Conservation (phyloP, 2,329 filamentous ascomycete species). For the Tolypocladium cylindrosporum region DNA sequence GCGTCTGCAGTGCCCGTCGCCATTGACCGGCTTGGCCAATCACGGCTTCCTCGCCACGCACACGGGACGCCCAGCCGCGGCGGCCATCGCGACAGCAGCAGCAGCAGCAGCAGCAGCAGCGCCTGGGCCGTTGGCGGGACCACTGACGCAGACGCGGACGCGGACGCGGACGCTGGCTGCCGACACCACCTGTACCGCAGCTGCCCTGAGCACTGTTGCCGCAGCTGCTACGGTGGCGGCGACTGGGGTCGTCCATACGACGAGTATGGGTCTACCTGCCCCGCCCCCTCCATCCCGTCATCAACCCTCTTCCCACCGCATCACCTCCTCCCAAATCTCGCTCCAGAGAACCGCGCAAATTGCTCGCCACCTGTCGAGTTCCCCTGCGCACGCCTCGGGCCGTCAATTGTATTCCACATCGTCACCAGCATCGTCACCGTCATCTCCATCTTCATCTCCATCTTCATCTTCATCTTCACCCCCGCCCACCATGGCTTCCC, state of each 20-base stretch:
- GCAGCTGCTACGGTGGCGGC: not conserved
- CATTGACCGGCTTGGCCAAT: slow-evolving; percentile 5
- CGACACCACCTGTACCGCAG: not conserved
- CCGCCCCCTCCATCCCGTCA: slow-evolving; percentile 26
- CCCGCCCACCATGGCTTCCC: slow-evolving; percentile 41
- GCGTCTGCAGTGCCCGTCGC: slow-evolving; percentile 4
- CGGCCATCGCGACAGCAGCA: not conserved
- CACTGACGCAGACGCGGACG: not conserved
- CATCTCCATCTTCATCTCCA: slow-evolving; percentile 5
- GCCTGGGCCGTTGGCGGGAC: not conserved
- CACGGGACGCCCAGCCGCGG: not conserved
- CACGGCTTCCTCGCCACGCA: slow-evolving; percentile 1
- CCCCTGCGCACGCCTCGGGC: slow-evolving; percentile 1
- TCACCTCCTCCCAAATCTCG: slow-evolving; percentile 29
- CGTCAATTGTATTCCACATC: not conserved
- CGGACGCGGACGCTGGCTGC: not conserved
- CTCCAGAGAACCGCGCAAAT: slow-evolving; percentile 42
- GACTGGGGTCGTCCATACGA: slow-evolving; percentile 3
- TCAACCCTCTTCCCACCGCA: slow-evolving; percentile 8
- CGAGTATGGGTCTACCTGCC: slow-evolving; percentile 21
- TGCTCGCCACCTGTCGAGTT: slow-evolving; percentile 39
- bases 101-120: not conserved
- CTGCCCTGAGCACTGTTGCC: not conserved
- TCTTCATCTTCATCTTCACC: slow-evolving; percentile 13
- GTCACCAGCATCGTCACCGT: slow-evolving; percentile 9